Evolutionary conservation across 2,329 filamentous ascomycete species (phyloP).

Genomic region (Aurifilum marmelostoma): DNA sequence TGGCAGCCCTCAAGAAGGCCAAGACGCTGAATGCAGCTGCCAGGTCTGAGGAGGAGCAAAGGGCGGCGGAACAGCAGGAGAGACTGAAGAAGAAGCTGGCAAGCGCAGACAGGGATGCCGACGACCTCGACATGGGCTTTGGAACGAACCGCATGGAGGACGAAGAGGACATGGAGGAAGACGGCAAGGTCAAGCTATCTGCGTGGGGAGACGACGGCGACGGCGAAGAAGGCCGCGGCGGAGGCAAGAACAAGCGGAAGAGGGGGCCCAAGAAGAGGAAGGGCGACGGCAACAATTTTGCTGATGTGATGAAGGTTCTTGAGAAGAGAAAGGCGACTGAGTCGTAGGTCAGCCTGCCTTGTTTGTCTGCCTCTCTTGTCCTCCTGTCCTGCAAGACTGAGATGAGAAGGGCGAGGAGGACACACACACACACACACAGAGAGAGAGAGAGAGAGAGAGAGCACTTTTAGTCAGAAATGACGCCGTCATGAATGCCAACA

Average conservation of each 20-base stretch:
- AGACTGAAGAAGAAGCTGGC: conserved; percentile 76
- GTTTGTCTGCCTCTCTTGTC: not conserved
- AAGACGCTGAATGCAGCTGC: conserved; percentile 61
- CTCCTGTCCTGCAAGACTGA: too few species aligned
- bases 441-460: too few species aligned
- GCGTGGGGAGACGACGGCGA: conserved; percentile 56
- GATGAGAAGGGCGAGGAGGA: too few species aligned
- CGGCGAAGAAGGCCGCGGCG: conserved; percentile 51
- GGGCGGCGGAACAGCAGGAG: conserved; percentile 60
- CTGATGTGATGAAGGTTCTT: conserved; percentile 79
- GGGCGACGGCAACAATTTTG: conserved; percentile 76
- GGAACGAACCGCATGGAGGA: conserved; percentile 86
- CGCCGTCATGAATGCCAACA: not conserved
- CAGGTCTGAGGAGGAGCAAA: conserved; percentile 45
- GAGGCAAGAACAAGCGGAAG: conserved; percentile 64
- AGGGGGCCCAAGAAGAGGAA: conserved; percentile 75
- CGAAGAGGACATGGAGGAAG: conserved; percentile 77
- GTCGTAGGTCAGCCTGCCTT: conserved; percentile 24
- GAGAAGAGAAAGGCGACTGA: conserved; percentile 57
- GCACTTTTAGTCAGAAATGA: not conserved
- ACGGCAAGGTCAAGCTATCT: conserved; percentile 67
- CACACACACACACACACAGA: too few species aligned
- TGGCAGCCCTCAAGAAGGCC: conserved; percentile 85
- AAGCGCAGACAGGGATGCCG: conserved; percentile 75
- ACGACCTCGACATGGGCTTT: conserved; percentile 94